phyloP scores from a whole-genome alignment of 768 basidiomycete genomes.

The Wakefieldia striispora region DNA sequence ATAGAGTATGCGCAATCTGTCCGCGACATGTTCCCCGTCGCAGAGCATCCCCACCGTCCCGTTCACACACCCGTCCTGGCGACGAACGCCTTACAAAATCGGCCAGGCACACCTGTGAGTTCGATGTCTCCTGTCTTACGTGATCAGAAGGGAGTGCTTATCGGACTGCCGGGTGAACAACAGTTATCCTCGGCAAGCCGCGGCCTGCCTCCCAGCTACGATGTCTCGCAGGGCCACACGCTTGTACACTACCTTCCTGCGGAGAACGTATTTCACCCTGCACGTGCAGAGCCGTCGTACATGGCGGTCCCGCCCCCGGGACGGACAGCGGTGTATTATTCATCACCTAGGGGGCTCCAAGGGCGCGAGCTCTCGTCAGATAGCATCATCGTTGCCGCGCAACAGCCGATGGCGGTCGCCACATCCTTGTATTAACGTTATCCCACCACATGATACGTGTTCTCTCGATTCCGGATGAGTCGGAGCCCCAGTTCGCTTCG shows the following conservation, averaged over 20 bases:
- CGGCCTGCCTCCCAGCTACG: conserved; percentile 16
- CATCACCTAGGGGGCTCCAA: conserved; percentile 16
- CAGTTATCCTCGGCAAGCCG: conserved; percentile 9
- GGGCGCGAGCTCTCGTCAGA: conserved; percentile 28
- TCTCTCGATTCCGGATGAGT: not conserved
- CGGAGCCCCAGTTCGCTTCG: not conserved
- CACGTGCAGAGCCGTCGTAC: conserved; percentile 27
- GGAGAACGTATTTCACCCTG: conserved; percentile 21
- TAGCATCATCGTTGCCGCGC: conserved; percentile 22
- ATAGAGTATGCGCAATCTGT: conserved; percentile 4
- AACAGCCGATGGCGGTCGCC: conserved; percentile 22
- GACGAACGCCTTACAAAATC: not conserved
- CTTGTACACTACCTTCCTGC: conserved; percentile 14
- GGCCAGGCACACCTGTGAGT: conserved; percentile 15
- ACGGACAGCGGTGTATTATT: conserved; percentile 34
- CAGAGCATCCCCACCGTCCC: conserved; percentile 1
- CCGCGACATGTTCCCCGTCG: conserved; percentile 6
- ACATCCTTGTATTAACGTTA: conserved; percentile 19
- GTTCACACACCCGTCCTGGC: not conserved
- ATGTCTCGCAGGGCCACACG: conserved; percentile 9
- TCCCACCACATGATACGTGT: conserved; percentile 4
- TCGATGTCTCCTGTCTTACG: not conserved
- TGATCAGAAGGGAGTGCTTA: not conserved
- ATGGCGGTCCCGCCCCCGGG: conserved; percentile 38
- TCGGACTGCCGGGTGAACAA: not conserved